A percentile compares a stretch with the other conserved stretches of the same genome.
phyloP scores from a whole-genome alignment of 2,329 filamentous ascomycete species.

The Hypomyces perniciosus region DNA sequence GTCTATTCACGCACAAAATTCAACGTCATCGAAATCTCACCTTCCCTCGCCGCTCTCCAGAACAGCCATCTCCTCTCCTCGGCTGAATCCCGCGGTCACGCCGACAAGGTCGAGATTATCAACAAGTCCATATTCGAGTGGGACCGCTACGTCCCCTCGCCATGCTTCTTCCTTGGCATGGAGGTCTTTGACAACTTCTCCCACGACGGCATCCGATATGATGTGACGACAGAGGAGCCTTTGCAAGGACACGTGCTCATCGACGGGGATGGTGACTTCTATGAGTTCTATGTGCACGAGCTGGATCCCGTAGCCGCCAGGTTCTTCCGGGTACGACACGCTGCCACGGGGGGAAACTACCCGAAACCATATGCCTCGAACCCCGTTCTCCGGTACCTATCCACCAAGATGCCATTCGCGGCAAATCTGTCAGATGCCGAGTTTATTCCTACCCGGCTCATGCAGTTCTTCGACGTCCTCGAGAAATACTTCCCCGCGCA shows the following conservation, averaged over 20 bases:
- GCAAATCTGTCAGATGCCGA: constrained; percentile 76
- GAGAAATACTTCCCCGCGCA: constrained; percentile 85
- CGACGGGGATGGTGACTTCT: constrained; percentile 80
- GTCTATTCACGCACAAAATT: constrained; percentile 92
- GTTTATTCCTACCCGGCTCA: constrained; percentile 88
- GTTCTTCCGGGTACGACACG: constrained; percentile 78
- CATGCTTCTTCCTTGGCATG: constrained; percentile 95
- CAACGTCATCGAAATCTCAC: constrained; percentile 93
- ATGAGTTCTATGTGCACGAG: constrained; percentile 79
- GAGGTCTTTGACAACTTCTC: constrained; percentile 99
- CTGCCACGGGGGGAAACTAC: constrained; percentile 60
- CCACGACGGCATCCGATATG: constrained; percentile 90
- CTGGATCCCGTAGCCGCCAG: constrained; percentile 78
- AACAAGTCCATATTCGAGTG: constrained; percentile 95
- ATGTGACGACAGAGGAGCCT: constrained; percentile 70
- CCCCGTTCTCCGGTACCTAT: constrained; percentile 54
- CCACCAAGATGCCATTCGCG: constrained; percentile 60
- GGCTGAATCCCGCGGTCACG: constrained; percentile 67
- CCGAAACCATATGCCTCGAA: constrained; percentile 54
- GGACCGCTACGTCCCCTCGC: constrained; percentile 78
- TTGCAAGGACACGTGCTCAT: constrained; percentile 87
- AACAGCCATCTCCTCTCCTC: constrained; percentile 60
- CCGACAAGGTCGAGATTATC: constrained; percentile 84
- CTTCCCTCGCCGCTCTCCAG: constrained; percentile 73
- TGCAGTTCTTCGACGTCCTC: constrained; percentile 95